Conservation (phyloP, 108 stramenopile species). For the Aurantiochytrium sp. region DNA sequence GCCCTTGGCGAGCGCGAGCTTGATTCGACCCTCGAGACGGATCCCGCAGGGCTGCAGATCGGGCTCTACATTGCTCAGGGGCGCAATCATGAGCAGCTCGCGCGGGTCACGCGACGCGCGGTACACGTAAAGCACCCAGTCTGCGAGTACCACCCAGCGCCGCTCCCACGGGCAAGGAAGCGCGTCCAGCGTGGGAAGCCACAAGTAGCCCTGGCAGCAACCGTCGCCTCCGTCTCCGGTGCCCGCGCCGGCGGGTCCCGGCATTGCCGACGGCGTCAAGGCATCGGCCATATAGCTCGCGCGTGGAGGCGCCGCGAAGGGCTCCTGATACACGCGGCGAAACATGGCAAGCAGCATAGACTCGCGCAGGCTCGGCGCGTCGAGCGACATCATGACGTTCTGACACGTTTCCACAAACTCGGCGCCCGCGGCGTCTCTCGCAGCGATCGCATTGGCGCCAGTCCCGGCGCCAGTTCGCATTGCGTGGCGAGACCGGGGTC, state of each 20-base stretch:
- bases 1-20: not conserved
- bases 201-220: not conserved
- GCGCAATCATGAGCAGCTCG: not conserved
- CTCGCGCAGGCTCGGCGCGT: not conserved
- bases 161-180: not conserved
- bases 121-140: constrained; percentile 8
- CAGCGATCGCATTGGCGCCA: not conserved
- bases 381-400: not conserved
- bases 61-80: not conserved
- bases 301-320: not conserved
- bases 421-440: not conserved
- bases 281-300: not conserved
- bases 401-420: not conserved
- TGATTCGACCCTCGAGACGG: not conserved
- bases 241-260: not conserved
- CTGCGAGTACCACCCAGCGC: not conserved
- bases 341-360: not conserved
- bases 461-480: not conserved
- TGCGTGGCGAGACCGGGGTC: not conserved
- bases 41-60: not conserved
- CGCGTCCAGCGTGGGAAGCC: not conserved
- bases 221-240: too few relatives aligned
- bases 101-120: not conserved
- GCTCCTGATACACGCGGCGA: not conserved
- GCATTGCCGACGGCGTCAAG: not conserved